Base-by-base conservation (phyloP, 139 green algal species). In the Asterochloris erici region DNA sequence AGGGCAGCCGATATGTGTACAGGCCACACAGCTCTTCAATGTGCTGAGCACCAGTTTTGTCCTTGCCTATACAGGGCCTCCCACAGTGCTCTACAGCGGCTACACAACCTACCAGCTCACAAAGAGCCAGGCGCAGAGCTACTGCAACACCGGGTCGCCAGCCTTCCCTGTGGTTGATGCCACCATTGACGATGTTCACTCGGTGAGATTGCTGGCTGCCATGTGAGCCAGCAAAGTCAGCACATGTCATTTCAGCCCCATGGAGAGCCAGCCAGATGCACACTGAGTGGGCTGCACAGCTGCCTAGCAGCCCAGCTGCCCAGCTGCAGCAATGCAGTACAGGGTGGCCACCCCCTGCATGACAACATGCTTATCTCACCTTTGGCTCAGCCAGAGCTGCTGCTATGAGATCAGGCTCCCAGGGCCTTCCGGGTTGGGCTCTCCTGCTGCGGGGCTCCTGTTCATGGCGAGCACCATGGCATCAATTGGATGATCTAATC, bases 111-210 rank as follows among this genome's bases (percentile, higher is more conserved):
- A 74, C 14, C 61, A 63, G 63, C 61, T 82, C 17, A 82, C 78
- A 27, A 82, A 74, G 19, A 77, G 63, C 17, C 62, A 66, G 11
- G 68, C 68, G 24, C 66, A 83, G 68, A 76, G 62, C 47, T 78
- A 69, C 73, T 84, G 81, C 73, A 63, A 47, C 10, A 84, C 26
- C 23, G 81, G 81, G 26, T 11, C 73, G 15, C 81, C 81, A 24
- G 68, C 63, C 15, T 79, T 81, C 54, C 73, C 73, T 11, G 64
- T 84, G 11, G 73, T 79, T 9, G 81, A 84, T 16, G 38, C 61
- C 16, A 84, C 81, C 62, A 84, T 84, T 26, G 62, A 68, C 10
- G 29, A 13, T 47, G 63, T 62, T 21, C 81, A 84, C 28, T 27
- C 60, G 17, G 77, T 81, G 19, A 26, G 16, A 24, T 63, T 54